Percentiles rank a stretch among this genome's conserved stretches.
Evolutionary conservation across 2,329 filamentous ascomycete species (phyloP).

Genomic region (Blastomyces parvus): DNA sequence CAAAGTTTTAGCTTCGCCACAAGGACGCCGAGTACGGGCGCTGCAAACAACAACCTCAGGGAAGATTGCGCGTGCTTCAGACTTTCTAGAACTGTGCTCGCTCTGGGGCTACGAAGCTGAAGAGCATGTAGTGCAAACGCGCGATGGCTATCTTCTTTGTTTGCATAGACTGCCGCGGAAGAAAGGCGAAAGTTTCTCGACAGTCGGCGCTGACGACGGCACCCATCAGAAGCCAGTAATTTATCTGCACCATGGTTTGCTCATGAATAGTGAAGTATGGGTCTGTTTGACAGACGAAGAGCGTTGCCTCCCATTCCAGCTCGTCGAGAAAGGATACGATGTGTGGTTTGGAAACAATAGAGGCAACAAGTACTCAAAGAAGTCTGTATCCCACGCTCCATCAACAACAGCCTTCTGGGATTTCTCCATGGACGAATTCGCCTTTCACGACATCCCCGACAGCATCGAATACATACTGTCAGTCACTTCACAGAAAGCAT

Average conservation of each 20-base stretch:
- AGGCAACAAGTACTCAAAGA: slow-evolving; percentile 98
- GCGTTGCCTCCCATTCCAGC: slow-evolving; percentile 74
- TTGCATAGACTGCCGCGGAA: slow-evolving; percentile 78
- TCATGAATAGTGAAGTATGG: slow-evolving; percentile 99
- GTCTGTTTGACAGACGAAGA: slow-evolving; percentile 81
- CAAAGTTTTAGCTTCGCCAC: slow-evolving; percentile 63
- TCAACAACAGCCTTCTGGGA: slow-evolving; percentile 79
- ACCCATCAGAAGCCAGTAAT: slow-evolving; percentile 73
- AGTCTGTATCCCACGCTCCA: slow-evolving; percentile 67
- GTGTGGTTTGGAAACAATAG: slow-evolving; percentile 98
- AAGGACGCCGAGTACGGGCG: slow-evolving; percentile 54
- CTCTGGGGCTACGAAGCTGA: slow-evolving; percentile 88
- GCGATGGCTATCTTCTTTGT: slow-evolving; percentile 85
- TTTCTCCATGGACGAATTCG: slow-evolving; percentile 97
- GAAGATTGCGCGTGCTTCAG: slow-evolving; percentile 74
- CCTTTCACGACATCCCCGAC: slow-evolving; percentile 93
- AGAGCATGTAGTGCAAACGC: slow-evolving; percentile 91
- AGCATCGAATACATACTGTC: slow-evolving; percentile 85
- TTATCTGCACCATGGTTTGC: slow-evolving; percentile 87
- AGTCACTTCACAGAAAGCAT: slow-evolving; percentile 67
- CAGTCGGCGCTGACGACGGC: slow-evolving; percentile 62
- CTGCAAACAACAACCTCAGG: slow-evolving; percentile 61
- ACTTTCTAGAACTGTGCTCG: slow-evolving; percentile 89
- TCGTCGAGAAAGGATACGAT: slow-evolving; percentile 87
- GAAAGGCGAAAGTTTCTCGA: slow-evolving; percentile 49